Evolutionary conservation across 768 basidiomycete species (phyloP).

Genomic region (Suillus decipiens): DNA sequence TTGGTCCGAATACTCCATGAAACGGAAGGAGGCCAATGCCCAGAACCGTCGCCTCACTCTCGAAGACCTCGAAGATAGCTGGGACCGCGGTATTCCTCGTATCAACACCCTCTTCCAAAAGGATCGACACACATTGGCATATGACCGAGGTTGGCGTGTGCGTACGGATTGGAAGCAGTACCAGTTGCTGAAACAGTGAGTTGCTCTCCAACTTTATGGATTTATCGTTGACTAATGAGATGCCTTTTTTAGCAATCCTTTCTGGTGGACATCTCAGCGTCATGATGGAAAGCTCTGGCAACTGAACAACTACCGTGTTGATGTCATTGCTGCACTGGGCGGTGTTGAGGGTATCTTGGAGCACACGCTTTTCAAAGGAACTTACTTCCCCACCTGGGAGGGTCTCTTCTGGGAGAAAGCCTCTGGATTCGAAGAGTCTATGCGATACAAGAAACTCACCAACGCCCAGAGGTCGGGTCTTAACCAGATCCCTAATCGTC

Average conservation of each 20-base stretch:
- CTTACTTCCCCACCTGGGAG: slow-evolving; percentile 98
- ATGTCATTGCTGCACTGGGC: slow-evolving; percentile 96
- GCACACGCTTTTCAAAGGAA: slow-evolving; percentile 96
- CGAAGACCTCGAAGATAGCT: slow-evolving; percentile 97
- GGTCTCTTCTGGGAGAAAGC: slow-evolving; percentile 99
- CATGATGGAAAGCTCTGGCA: slow-evolving; percentile 98
- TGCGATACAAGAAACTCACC: slow-evolving; percentile 95
- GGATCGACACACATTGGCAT: slow-evolving; percentile 96
- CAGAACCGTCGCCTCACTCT: slow-evolving; percentile 96
- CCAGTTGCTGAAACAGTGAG: slow-evolving; percentile 87
- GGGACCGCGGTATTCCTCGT: slow-evolving; percentile 98
- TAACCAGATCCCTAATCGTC: slow-evolving; percentile 97
- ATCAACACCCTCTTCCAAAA: slow-evolving; percentile 99
- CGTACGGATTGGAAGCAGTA: slow-evolving; percentile 99
- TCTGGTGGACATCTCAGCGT: slow-evolving; percentile 99
- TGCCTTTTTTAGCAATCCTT: slow-evolving; percentile 69
- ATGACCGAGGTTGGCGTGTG: slow-evolving; percentile 99
- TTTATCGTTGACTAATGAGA: slow-evolving; percentile 15
- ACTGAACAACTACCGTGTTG: slow-evolving; percentile 97
- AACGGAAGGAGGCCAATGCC: slow-evolving; percentile 98
- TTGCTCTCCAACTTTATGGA: slow-evolving; percentile 13
- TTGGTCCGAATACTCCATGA: slow-evolving; percentile 99
- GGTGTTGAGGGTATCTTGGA: slow-evolving; percentile 97
- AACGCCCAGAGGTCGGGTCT: slow-evolving; percentile 99
- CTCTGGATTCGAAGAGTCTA: slow-evolving; percentile 94